Base-by-base conservation (phyloP, 176 grass and related monocot genomes). In the Zea luxurians region DNA sequence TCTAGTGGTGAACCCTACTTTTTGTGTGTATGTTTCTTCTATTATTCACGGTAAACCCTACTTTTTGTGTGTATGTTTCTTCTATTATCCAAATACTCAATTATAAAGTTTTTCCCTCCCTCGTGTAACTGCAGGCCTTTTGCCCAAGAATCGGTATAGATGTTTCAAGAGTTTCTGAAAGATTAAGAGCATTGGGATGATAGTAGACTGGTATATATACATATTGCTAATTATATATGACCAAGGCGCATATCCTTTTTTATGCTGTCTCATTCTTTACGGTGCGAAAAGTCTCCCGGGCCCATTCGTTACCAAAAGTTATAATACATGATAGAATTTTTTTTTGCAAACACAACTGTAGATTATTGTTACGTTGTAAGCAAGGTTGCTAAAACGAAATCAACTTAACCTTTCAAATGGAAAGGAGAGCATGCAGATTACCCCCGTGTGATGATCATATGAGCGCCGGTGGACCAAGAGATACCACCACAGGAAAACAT, bases 71-170 rank as follows among this genome's bases (percentile, higher is more conserved):
- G 55, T 17, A 21, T 59, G 2, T 59, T 21, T 37, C 6, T 42
- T 57, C 41, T 48, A 17, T 17, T 6, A 6, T 55, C 17, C 16
- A 55, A 55, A 55, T 55, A 55, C 18, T 10, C 8, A 60, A 21
- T 27, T 21, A 21, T 21, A 36, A 27, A 27, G 27, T 27, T 27
- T 27, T 73, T 64, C 6, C n/a, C 64, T 74, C 70, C 42, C 78
- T 15, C 17, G 44, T 4, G 12, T 48, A 5, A 78, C 18, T 61
- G 73, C 87, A 97, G 93, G 90, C 90, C 20, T 85, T 92, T 8
- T 86, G 76, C 66, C 71, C 85, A 43, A 86, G 93, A 80, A 97
- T 97, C 71, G 93, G 93, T 13, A 83, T 92, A 62, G 93, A 92
- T 2, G 87, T 78, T 75, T 75, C 71, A 21, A 90, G 73, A 64